phyloP scores from a whole-genome alignment of 352 stramenopile species.

The Globisporangium okanoganense region DNA sequence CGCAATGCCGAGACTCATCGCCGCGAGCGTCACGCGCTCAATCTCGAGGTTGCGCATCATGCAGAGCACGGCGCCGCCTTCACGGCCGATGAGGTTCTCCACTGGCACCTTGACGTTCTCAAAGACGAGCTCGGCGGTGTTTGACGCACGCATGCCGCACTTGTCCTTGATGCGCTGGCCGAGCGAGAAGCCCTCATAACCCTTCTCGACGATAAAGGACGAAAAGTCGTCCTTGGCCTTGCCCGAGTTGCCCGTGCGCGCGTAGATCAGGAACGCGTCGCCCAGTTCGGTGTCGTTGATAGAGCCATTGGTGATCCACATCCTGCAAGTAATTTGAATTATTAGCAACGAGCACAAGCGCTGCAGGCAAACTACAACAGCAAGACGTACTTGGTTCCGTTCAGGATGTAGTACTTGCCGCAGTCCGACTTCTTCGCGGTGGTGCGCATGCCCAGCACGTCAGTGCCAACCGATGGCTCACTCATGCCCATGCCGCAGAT shows the following conservation, averaged over 20 bases:
- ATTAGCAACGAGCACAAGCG: not conserved
- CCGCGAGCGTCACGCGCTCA: conserved; percentile 95
- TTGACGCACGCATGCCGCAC: conserved; percentile 95
- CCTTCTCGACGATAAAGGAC: conserved; percentile 98
- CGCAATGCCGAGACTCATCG: conserved; percentile 96
- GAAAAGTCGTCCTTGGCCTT: conserved; percentile 91
- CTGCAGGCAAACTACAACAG: not conserved
- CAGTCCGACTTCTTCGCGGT: conserved; percentile 85
- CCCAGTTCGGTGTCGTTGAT: conserved; percentile 93
- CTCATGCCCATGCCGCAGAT: conserved; percentile 99
- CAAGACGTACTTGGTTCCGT: conserved; percentile 69
- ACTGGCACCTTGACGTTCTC: conserved; percentile 94
- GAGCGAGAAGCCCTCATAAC: conserved; percentile 94
- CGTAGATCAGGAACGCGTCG: conserved; percentile 98
- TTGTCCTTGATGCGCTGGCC: conserved; percentile 99
- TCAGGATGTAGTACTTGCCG: conserved; percentile 90
- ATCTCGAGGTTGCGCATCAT: conserved; percentile 99
- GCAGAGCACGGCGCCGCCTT: conserved; percentile 73
- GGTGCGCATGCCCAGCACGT: conserved; percentile 95
- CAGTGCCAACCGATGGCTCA: conserved; percentile 95
- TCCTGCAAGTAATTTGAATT: conserved; percentile 37
- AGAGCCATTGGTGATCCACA: conserved; percentile 99
- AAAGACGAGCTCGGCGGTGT: conserved; percentile 98
- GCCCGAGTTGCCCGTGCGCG: conserved; percentile 87
- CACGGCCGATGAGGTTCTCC: conserved; percentile 90